Percentiles rank a stretch among this genome's conserved stretches.
These are phyloP conservation scores for Neostapfia colusana DNA, from an alignment of 176 grass and related monocot genomes.

Conservation along the genomic window DNA sequence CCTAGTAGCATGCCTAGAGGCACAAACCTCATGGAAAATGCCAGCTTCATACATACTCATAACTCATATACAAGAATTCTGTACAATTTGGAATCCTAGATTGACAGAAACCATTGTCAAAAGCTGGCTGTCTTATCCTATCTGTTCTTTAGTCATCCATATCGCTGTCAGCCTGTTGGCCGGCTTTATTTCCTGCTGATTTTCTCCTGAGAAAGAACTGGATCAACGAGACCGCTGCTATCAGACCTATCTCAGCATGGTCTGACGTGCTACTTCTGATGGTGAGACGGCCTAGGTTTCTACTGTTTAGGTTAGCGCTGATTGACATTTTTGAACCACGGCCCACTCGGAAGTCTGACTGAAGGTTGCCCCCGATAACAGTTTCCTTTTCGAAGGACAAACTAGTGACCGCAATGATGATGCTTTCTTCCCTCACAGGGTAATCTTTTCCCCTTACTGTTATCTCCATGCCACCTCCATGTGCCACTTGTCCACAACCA, in stretches of 20 bases:
- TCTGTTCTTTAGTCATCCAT: slow-evolving; percentile 31
- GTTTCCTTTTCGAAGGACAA: slow-evolving; percentile 69
- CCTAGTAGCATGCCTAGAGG: neutral
- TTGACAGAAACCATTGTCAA: neutral
- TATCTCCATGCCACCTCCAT: slow-evolving; percentile 69
- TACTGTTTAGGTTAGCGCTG: slow-evolving; percentile 71
- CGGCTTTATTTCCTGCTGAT: slow-evolving; percentile 4
- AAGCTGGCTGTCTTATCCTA: neutral
- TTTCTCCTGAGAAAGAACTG: slow-evolving; percentile 69
- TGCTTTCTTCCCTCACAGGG: slow-evolving; percentile 75
- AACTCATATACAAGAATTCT: slow-evolving; percentile 31
- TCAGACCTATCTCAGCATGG: slow-evolving; percentile 59
- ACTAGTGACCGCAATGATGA: slow-evolving; percentile 41
- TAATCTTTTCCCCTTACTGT: slow-evolving; percentile 72
- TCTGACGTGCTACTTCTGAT: slow-evolving; percentile 75
- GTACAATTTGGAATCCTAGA: slow-evolving; percentile 42
- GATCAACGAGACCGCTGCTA: slow-evolving; percentile 60
- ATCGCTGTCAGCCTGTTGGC: slow-evolving; percentile 25
- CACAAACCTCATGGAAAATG: neutral
- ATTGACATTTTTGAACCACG: slow-evolving; percentile 60
- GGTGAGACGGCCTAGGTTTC: slow-evolving; percentile 65
- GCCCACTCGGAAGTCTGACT: slow-evolving; percentile 71
- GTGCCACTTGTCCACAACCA: slow-evolving; percentile 65
- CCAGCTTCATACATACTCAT: slow-evolving; percentile 11
- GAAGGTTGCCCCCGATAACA: slow-evolving; percentile 60